Evolutionary conservation across 2,329 filamentous ascomycete genomes (phyloP).

Genomic region (Colletotrichum noveboracense): DNA sequence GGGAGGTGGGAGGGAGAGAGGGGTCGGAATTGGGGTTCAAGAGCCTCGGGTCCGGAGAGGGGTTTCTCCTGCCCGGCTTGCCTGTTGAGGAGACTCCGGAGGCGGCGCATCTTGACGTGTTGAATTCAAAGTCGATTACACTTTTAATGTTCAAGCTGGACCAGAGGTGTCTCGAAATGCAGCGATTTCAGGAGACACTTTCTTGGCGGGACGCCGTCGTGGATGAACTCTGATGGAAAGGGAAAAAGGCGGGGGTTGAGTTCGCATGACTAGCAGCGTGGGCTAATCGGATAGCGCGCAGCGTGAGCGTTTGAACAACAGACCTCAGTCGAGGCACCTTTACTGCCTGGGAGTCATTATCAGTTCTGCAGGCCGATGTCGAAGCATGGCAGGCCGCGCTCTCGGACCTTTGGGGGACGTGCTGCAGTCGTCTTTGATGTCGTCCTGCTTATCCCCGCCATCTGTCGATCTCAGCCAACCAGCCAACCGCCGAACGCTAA

Average conservation of each 20-base stretch:
- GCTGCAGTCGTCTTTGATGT: neutral
- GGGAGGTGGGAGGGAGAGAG: neutral
- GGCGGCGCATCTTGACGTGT: neutral
- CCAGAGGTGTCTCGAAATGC: neutral
- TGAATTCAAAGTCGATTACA: neutral
- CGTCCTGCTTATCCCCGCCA: conserved; percentile 2
- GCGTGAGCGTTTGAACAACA: conserved; percentile 4
- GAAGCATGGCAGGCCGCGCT: neutral
- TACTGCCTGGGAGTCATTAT: neutral
- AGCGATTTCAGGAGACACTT: neutral
- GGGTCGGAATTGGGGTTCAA: neutral
- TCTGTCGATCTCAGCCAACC: conserved; percentile 10
- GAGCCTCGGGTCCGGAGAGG: conserved; percentile 11
- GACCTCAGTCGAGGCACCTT: neutral
- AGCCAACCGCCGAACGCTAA: neutral
- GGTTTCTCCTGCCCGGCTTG: neutral
- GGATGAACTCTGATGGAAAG: conserved; percentile 12
- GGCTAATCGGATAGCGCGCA: neutral
- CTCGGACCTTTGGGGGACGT: conserved; percentile 2
- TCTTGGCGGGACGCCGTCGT: neutral
- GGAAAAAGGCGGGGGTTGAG: conserved; percentile 13
- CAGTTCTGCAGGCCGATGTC: neutral
- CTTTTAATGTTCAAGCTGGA: neutral
- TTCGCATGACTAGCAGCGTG: conserved; percentile 22
- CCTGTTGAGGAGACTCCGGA: neutral